A percentile compares a stretch with the other conserved stretches of the same genome.
These are phyloP conservation scores for Malus sieversii DNA, from an alignment of 306 rosid genomes.

Conservation along the genomic window DNA sequence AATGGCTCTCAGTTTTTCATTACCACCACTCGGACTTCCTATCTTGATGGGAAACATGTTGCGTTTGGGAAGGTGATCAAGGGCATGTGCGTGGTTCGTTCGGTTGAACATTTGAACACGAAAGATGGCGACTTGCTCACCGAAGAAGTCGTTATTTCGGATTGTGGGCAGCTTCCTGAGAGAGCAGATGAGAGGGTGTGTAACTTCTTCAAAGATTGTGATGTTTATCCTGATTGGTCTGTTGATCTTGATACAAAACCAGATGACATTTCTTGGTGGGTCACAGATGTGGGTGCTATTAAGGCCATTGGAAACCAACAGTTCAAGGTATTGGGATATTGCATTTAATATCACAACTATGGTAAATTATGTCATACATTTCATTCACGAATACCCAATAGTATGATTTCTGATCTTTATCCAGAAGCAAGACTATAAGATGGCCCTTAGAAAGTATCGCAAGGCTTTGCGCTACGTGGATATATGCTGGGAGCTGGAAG, in stretches of 20 bases:
- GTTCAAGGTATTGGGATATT: slow-evolving; percentile 40
- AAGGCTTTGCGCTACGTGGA: slow-evolving; percentile 69
- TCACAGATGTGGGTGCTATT: slow-evolving; percentile 44
- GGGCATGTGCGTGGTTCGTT: slow-evolving; percentile 73
- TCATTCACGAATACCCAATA: not conserved
- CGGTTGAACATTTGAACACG: slow-evolving; percentile 37
- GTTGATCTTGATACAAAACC: slow-evolving; percentile 50
- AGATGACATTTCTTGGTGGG: slow-evolving; percentile 68
- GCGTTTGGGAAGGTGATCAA: slow-evolving; percentile 62
- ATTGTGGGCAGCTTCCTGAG: slow-evolving; percentile 57
- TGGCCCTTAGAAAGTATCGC: slow-evolving; percentile 69
- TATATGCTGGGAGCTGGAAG: slow-evolving; percentile 77
- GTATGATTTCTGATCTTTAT: not conserved
- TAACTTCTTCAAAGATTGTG: slow-evolving; percentile 70
- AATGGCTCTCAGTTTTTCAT: slow-evolving; percentile 70
- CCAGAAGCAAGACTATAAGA: slow-evolving; percentile 72
- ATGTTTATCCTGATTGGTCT: slow-evolving; percentile 65
- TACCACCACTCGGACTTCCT: slow-evolving; percentile 43
- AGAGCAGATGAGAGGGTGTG: slow-evolving; percentile 54
- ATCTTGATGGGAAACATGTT: slow-evolving; percentile 76
- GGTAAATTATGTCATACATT: not conserved
- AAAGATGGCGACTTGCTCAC: slow-evolving; percentile 38
- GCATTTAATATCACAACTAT: not conserved
- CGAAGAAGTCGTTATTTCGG: slow-evolving; percentile 38
- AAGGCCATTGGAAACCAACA: slow-evolving; percentile 62